Conservation (phyloP, 2,329 filamentous ascomycete genomes). For the Chrysosporium keratinophilum region DNA sequence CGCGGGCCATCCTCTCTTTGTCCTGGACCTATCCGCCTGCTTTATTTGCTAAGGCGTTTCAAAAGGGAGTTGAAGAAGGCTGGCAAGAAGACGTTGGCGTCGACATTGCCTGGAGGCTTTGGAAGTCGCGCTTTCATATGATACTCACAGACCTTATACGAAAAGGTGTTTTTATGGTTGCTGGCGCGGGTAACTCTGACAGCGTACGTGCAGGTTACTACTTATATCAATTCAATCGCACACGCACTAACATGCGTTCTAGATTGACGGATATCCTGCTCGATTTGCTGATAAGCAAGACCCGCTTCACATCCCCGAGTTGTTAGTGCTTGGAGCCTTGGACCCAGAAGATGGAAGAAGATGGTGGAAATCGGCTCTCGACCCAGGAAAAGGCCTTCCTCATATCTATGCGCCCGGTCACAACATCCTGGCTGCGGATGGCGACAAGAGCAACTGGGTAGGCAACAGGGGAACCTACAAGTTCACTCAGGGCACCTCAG, state of each 20-base stretch:
- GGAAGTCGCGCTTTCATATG: neutral
- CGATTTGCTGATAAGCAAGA: constrained; percentile 2
- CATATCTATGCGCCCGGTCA: constrained; percentile 10
- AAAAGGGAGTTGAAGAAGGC: neutral
- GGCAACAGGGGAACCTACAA: constrained; percentile 7
- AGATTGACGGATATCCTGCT: constrained; percentile 9
- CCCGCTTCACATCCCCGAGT: constrained; percentile 3
- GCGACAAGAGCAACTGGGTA: constrained; percentile 9
- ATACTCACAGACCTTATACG: constrained; percentile 5
- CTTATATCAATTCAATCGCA: no score
- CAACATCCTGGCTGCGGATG: neutral
- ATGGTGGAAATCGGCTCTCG: neutral
- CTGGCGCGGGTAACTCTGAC: constrained; percentile 7
- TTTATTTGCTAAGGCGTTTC: no score
- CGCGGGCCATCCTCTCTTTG: constrained; percentile 9
- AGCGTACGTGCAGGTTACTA: neutral
- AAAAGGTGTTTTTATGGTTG: constrained; percentile 13
- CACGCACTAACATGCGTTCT: neutral
- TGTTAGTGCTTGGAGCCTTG: constrained; percentile 12
- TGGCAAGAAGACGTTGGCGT: neutral
- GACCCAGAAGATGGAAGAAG: neutral
- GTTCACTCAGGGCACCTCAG: constrained; percentile 1
- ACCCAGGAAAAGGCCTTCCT: neutral
- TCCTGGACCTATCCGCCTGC: neutral
- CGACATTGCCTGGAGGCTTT: neutral